Percentiles rank a stretch among this genome's conserved stretches.
phyloP scores from a whole-genome alignment of 208 protist species.

The Lotmaria passim region DNA sequence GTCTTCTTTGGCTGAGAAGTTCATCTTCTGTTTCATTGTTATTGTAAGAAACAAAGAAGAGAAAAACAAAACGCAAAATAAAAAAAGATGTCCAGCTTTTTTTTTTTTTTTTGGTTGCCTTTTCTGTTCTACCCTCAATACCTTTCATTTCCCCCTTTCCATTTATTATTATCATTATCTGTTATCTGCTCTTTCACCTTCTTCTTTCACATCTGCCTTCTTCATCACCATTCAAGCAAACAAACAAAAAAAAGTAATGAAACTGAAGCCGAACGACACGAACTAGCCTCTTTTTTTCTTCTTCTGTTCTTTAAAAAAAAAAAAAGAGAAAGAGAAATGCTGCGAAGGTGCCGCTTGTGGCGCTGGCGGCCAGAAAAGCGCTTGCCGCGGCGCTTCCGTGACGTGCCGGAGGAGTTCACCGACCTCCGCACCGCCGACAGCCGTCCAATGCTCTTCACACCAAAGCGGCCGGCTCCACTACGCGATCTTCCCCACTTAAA shows the following conservation, averaged over 20 bases:
- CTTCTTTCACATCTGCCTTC: too few species aligned
- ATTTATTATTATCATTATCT: too few species aligned
- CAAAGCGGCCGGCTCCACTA: constrained; percentile 68
- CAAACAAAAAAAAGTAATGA: too few species aligned
- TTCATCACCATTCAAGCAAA: too few species aligned
- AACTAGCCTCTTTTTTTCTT: too few species aligned
- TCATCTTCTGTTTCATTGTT: background rate
- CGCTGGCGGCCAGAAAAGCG: constrained; percentile 73
- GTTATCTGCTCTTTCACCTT: too few species aligned
- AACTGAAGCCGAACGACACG: too few species aligned
- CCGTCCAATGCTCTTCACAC: constrained; percentile 83
- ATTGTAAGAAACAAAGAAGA: constrained; percentile 7
- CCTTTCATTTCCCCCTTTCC: background rate
- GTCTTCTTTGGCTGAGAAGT: too few species aligned
- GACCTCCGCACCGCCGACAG: constrained; percentile 66
- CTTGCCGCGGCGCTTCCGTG: constrained; percentile 77
- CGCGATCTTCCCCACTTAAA: constrained; percentile 56
- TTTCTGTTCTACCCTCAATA: too few species aligned
- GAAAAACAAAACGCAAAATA: constrained; percentile 2
- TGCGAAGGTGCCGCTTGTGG: constrained; percentile 19
- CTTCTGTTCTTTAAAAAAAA: too few species aligned
- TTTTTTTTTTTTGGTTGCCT: too few species aligned
- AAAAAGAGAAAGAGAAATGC: constrained; percentile 20
- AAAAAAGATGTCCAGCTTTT: background rate
- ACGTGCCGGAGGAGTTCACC: constrained; percentile 86